Evolutionary conservation across 495 filamentous ascomycete species (phyloP).

Genomic region (Penicilliopsis zonata): DNA sequence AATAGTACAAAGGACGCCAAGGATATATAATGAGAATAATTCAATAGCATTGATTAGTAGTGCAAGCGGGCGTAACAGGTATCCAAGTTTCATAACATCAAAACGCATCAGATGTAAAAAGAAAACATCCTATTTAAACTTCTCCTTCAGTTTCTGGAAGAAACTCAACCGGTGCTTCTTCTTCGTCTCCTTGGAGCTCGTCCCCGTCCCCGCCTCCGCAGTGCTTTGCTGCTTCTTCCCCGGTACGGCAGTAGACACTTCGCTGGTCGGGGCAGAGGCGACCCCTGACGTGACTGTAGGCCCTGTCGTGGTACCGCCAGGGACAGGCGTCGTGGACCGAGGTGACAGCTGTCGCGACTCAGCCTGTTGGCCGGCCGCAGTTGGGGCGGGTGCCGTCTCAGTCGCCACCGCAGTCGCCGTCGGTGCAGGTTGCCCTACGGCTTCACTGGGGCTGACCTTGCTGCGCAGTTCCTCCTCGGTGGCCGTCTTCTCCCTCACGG

Average conservation of each 20-base stretch:
- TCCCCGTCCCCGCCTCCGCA: neutral
- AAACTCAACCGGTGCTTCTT: constrained; percentile 37
- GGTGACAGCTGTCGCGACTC: constrained; percentile 33
- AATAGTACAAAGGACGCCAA: too few relatives aligned
- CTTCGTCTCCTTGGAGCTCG: constrained; percentile 28
- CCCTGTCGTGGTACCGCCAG: constrained; percentile 7
- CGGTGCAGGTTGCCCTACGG: constrained; percentile 41
- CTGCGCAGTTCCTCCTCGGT: constrained; percentile 57
- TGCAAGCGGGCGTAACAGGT: too few relatives aligned
- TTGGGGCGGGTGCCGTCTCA: constrained; percentile 26
- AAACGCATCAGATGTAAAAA: neutral
- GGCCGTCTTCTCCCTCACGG: constrained; percentile 66
- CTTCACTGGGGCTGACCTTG: constrained; percentile 35
- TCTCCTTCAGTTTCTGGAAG: constrained; percentile 39
- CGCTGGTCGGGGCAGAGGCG: constrained; percentile 2
- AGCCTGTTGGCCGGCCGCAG: constrained; percentile 3
- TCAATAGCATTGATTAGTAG: too few relatives aligned
- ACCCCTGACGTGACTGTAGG: constrained; percentile 7
- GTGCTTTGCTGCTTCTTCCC: neutral
- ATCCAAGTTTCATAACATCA: neutral
- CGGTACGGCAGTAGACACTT: neutral
- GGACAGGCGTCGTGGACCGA: constrained; percentile 13
- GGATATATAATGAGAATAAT: too few relatives aligned
- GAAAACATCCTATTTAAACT: constrained; percentile 25
- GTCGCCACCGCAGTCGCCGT: constrained; percentile 31